Evolutionary conservation across 2,329 filamentous ascomycete species (phyloP).

Genomic region (Botrytis sinoallii): DNA sequence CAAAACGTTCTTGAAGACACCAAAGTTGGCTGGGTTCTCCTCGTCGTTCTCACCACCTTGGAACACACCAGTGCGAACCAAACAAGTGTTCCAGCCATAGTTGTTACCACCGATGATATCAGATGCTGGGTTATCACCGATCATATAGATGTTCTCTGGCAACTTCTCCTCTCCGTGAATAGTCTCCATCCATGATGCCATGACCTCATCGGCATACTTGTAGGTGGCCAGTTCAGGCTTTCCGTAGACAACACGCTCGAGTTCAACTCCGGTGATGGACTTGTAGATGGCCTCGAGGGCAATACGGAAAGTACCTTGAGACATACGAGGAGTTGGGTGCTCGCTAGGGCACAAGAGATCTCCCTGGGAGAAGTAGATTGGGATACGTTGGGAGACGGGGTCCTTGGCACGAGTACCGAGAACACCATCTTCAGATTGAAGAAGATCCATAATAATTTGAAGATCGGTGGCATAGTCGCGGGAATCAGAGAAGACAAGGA

Average conservation of each 20-base stretch:
- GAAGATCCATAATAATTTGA: conserved; percentile 72
- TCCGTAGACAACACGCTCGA: conserved; percentile 73
- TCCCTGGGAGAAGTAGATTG: conserved; percentile 70
- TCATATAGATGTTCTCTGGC: conserved; percentile 67
- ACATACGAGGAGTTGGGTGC: conserved; percentile 66
- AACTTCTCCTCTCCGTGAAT: conserved; percentile 59
- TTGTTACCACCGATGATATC: conserved; percentile 76
- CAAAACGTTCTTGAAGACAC: conserved; percentile 70
- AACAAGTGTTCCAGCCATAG: conserved; percentile 79
- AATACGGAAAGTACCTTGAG: conserved; percentile 72
- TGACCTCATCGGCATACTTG: conserved; percentile 73
- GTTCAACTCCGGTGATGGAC: conserved; percentile 64
- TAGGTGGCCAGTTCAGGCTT: conserved; percentile 75
- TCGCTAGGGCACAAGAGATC: conserved; percentile 63
- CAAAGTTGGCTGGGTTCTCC: conserved; percentile 74
- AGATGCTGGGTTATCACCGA: conserved; percentile 71
- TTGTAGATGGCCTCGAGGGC: conserved; percentile 72
- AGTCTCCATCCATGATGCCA: conserved; percentile 71
- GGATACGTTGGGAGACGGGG: conserved; percentile 63
- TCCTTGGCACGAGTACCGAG: conserved; percentile 64
- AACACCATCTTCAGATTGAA: conserved; percentile 65
- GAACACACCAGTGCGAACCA: conserved; percentile 69
- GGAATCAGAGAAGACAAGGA: conserved; percentile 72
- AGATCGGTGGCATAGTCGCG: conserved; percentile 73
- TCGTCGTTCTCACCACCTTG: conserved; percentile 68